A percentile compares a stretch with the other conserved stretches of the same genome.
These are phyloP conservation scores for Dactylonectria estremocensis DNA, from an alignment of 2,329 filamentous ascomycete genomes.

Conservation along the genomic window DNA sequence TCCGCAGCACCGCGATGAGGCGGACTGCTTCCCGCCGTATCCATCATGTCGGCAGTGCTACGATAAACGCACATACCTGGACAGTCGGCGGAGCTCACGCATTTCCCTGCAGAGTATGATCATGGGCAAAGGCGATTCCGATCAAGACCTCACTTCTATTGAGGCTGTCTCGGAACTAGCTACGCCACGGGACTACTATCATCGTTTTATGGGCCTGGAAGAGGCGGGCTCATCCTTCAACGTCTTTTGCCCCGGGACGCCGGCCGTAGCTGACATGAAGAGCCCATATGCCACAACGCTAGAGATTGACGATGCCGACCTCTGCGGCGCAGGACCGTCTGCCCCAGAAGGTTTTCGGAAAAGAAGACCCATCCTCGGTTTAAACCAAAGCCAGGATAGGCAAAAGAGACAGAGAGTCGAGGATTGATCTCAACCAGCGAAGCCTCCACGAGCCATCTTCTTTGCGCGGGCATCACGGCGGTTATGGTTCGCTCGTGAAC, in stretches of 20 bases:
- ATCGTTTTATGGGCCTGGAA: conserved; percentile 54
- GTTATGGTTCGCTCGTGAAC: conserved; percentile 88
- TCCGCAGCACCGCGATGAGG: conserved; percentile 59
- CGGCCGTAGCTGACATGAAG: conserved; percentile 52
- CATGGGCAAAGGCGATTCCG: conserved; percentile 53
- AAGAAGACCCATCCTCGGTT: conserved; percentile 25
- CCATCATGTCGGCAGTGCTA: conserved; percentile 60
- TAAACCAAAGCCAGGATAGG: conserved; percentile 22
- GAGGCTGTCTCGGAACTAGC: conserved; percentile 59
- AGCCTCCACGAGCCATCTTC: conserved; percentile 73
- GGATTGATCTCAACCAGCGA: conserved; percentile 51
- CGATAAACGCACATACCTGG: conserved; percentile 58
- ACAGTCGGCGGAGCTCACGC: conserved; percentile 59
- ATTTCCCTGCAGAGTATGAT: conserved; percentile 61
- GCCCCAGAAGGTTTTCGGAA: conserved; percentile 38
- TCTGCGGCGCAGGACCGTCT: conserved; percentile 37
- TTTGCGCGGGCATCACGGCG: conserved; percentile 78
- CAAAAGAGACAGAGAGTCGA: conserved; percentile 40
- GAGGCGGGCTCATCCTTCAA: conserved; percentile 55
- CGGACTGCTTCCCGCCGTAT: conserved; percentile 57
- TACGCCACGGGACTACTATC: conserved; percentile 56
- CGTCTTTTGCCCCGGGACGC: conserved; percentile 46
- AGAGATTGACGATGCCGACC: conserved; percentile 56
- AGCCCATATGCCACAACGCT: conserved; percentile 58
- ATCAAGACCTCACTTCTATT: conserved; percentile 58